Conservation (phyloP, 176 grass and related monocot species). For the Carex kokanica region DNA sequence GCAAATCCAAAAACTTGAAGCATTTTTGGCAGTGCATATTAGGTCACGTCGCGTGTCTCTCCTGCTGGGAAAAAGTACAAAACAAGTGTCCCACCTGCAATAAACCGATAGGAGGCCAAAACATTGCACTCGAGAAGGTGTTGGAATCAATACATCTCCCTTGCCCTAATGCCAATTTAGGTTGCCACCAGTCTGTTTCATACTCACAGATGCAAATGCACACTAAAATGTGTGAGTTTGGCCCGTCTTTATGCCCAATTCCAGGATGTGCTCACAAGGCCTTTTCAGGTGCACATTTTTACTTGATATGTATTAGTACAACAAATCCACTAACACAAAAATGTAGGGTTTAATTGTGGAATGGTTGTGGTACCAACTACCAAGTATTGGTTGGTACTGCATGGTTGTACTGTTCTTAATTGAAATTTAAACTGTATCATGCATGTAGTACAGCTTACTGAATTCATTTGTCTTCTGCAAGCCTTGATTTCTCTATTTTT, state of each 20-base stretch:
- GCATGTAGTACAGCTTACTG: too few species aligned
- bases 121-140: constrained; percentile 56
- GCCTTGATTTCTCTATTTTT: too few species aligned
- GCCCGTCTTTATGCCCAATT: constrained; percentile 45
- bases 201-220: constrained; percentile 41
- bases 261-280: constrained; percentile 39
- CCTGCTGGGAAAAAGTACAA: constrained; percentile 41
- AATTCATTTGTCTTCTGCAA: too few species aligned
- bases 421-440: too few species aligned
- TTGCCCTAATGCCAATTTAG: constrained; percentile 37
- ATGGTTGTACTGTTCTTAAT: too few species aligned
- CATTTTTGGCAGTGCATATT: too few species aligned
- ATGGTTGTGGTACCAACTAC: not conserved
- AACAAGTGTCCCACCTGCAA: constrained; percentile 52
- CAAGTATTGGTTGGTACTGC: too few species aligned
- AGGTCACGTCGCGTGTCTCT: too few species aligned
- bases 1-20: too few species aligned
- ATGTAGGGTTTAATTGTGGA: not conserved
- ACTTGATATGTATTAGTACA: not conserved
- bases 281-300: constrained; percentile 24
- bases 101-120: constrained; percentile 25
- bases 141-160: not conserved
- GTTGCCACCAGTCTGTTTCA: constrained; percentile 41
- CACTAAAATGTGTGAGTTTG: constrained; percentile 45
- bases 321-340: not conserved